A percentile compares a stretch with the other conserved stretches of the same genome.
phyloP scores from a whole-genome alignment of 2,329 filamentous ascomycete genomes.

The Cercospora berteroae region DNA sequence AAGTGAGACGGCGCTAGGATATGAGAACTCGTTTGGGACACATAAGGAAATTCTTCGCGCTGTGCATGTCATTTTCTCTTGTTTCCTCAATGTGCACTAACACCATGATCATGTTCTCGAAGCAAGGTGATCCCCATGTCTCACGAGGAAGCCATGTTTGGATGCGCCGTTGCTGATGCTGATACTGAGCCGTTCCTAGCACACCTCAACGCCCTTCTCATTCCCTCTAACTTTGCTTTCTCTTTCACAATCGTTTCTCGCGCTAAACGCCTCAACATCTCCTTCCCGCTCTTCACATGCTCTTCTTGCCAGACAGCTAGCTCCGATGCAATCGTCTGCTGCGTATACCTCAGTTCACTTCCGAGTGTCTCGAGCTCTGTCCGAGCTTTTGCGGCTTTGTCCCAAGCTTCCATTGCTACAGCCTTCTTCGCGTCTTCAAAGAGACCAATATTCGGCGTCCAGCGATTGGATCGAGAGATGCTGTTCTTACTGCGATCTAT shows the following conservation, averaged over 20 bases:
- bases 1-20: not conserved
- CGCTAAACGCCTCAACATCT: constrained; percentile 73
- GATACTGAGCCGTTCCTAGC: not conserved
- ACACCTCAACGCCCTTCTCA: constrained; percentile 70
- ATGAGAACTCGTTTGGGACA: not conserved
- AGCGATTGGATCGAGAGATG: constrained; percentile 70
- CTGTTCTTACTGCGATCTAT: constrained; percentile 77
- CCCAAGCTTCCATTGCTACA: constrained; percentile 78
- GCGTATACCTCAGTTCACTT: constrained; percentile 82
- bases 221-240: constrained; percentile 71
- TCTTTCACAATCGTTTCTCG: constrained; percentile 77
- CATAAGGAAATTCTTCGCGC: not conserved
- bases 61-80: not conserved
- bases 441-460: constrained; percentile 64
- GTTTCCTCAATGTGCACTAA: not conserved
- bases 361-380: constrained; percentile 71
- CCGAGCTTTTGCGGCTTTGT: constrained; percentile 69
- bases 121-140: not conserved
- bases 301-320: constrained; percentile 92
- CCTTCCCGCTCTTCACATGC: constrained; percentile 72
- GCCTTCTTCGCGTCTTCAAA: constrained; percentile 85
- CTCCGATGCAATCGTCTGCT: constrained; percentile 88
- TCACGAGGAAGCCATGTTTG: not conserved
- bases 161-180: not conserved
- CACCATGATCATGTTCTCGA: not conserved